phyloP scores from a whole-genome alignment of 164 flowering plant species.

The Dillenia suffruticosa region DNA sequence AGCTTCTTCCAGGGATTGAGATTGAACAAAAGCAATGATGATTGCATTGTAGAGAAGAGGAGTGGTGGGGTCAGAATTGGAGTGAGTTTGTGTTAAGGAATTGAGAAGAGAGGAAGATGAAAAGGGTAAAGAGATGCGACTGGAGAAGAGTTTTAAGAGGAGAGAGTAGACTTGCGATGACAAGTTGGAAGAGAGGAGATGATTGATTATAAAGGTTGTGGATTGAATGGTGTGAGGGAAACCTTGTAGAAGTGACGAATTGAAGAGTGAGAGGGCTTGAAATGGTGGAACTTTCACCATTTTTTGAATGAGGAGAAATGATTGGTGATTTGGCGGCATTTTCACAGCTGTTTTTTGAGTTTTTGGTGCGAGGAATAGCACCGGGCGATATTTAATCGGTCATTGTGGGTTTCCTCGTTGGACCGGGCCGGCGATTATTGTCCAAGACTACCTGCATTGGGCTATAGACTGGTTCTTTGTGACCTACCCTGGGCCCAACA shows the following conservation, averaged over 20 bases:
- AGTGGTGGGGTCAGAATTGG: background rate
- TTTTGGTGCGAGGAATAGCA: no score
- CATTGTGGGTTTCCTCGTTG: no score
- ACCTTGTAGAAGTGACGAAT: slow-evolving; percentile 27
- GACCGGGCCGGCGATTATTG: no score
- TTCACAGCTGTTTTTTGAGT: background rate
- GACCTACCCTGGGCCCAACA: no score
- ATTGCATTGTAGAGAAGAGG: slow-evolving; percentile 32
- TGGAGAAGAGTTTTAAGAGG: slow-evolving; percentile 34
- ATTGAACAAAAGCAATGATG: slow-evolving; percentile 35
- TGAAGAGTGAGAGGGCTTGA: slow-evolving; percentile 50
- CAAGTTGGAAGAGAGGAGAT: slow-evolving; percentile 38
- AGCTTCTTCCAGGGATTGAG: slow-evolving; percentile 28
- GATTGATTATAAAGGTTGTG: slow-evolving; percentile 30
- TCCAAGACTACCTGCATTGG: no score
- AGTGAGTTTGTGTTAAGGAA: slow-evolving; percentile 22
- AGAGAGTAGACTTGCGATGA: slow-evolving; percentile 40
- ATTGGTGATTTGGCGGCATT: slow-evolving; percentile 17
- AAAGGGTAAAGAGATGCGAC: slow-evolving; percentile 22
- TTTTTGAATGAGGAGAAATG: slow-evolving; percentile 25
- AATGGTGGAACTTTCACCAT: slow-evolving; percentile 62
- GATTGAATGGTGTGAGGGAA: slow-evolving; percentile 37
- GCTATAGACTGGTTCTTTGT: no score
- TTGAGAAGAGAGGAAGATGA: slow-evolving; percentile 31
- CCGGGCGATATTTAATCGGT: no score